Base-by-base conservation (phyloP, 768 basidiomycete species). In the Tricholoma sp. region DNA sequence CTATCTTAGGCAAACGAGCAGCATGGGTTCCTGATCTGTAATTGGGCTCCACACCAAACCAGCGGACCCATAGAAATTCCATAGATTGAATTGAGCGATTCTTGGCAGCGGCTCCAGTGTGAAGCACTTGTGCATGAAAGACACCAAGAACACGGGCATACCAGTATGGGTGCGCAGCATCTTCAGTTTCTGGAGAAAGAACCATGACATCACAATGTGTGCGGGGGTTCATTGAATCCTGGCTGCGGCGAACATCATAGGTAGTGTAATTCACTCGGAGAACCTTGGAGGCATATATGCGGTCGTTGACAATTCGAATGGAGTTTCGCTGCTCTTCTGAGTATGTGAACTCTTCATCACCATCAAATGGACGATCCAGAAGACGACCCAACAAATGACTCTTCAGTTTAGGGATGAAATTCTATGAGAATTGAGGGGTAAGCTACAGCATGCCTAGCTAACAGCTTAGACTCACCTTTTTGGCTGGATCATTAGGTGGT, bases 1-100 rank as follows among this genome's bases (percentile, higher is more conserved):
- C 65, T 10, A 71, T 47, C 24, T 63, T 67, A 6, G 70, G 69
- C 2, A 72, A 61, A 1, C 39, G 28, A 0, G 62, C 58, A 33
- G 53, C 33, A 2, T 52, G 36, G 31, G 55, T 24, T 24, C 24
- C 24, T 24, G 24, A 24, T 24, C 24, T 24, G 24, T 24, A 24
- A 24, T 24, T 24, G 24, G 24, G 24, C 24, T 24, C 24, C 24
- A 24, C 1, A 24, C 24, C 24, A 24, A 24, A 24, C 24, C 24
- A 24, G 24, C 24, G 4, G 24, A 24, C 24, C 24, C 24, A 24
- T 4, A 24, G 4, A 24, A 24, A 39, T 34, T 34, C 34, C 34
- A 34, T 34, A 6, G 34, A 34, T 34, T 34, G 34, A 2, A 34
- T 13, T 9, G 34, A 34, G 5, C 5, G 34, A 6, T 34, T 34